phyloP scores from a whole-genome alignment of 2,329 filamentous ascomycete genomes.

The Penicillium frequentans region DNA sequence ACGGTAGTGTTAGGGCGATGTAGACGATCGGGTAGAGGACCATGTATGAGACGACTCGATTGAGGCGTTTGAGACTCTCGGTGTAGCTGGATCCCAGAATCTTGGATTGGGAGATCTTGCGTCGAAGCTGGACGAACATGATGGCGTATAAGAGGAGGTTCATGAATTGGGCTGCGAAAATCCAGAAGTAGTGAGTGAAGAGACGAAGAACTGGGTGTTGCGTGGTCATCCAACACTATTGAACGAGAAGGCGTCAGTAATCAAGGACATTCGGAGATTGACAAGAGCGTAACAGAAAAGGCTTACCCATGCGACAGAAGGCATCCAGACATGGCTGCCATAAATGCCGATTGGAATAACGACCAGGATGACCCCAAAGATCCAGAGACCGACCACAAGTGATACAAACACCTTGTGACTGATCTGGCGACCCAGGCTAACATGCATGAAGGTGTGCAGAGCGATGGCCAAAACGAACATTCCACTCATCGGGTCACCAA shows the following conservation, averaged over 20 bases:
- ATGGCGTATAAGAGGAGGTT: conserved; percentile 48
- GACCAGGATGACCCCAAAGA: conserved; percentile 44
- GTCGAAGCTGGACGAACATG: conserved; percentile 46
- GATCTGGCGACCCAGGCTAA: conserved; percentile 45
- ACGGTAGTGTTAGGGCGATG: conserved; percentile 60
- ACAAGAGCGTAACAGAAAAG: neutral
- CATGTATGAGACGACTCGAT: conserved; percentile 38
- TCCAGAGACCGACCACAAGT: conserved; percentile 44
- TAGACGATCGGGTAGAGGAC: conserved; percentile 50
- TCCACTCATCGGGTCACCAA: conserved; percentile 49
- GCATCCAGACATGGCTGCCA: conserved; percentile 40
- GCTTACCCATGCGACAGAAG: conserved; percentile 51
- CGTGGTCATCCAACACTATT: conserved; percentile 50
- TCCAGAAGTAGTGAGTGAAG: conserved; percentile 53
- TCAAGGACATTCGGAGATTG: neutral
- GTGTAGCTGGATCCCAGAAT: conserved; percentile 25
- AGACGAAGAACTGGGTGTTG: conserved; percentile 45
- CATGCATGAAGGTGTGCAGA: conserved; percentile 48
- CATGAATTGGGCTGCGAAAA: conserved; percentile 51
- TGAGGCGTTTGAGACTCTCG: conserved; percentile 30
- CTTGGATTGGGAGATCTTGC: conserved; percentile 34
- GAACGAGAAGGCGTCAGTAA: neutral
- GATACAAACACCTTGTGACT: conserved; percentile 42
- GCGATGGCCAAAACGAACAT: conserved; percentile 52
- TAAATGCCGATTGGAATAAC: conserved; percentile 44